Evolutionary conservation across 352 stramenopile species (phyloP).

Genomic region (Phytophthora citricola): DNA sequence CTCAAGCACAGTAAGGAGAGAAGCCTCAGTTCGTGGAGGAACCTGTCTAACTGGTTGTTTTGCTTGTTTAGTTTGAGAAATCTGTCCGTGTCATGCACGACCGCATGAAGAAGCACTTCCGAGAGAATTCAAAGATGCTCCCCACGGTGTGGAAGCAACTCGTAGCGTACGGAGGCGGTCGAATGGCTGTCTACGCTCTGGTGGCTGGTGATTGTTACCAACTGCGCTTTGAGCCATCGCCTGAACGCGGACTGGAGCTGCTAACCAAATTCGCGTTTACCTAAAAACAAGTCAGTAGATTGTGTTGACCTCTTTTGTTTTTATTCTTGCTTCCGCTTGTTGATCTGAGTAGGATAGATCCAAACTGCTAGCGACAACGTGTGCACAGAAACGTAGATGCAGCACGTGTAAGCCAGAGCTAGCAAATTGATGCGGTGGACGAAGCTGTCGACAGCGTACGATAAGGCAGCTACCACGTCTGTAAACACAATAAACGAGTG

Average conservation of each 20-base stretch:
- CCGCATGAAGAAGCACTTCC: constrained; percentile 81
- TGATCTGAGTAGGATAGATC: constrained; percentile 29
- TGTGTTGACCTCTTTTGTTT: not conserved
- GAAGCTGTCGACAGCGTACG: constrained; percentile 61
- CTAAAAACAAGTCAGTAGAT: constrained; percentile 10
- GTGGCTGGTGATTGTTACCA: constrained; percentile 71
- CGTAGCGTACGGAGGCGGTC: constrained; percentile 44
- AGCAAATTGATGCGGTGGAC: constrained; percentile 58
- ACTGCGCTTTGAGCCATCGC: constrained; percentile 56
- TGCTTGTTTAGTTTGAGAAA: constrained; percentile 62
- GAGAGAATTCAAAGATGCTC: constrained; percentile 54
- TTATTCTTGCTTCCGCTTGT: constrained; percentile 43
- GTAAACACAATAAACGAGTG: constrained; percentile 1
- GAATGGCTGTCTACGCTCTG: constrained; percentile 54
- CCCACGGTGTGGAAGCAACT: constrained; percentile 65
- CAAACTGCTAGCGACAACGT: constrained; percentile 66
- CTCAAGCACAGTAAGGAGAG: constrained; percentile 38
- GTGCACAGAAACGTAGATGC: constrained; percentile 75
- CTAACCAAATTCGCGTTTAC: constrained; percentile 53
- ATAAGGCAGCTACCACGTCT: constrained; percentile 34
- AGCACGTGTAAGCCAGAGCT: constrained; percentile 70
- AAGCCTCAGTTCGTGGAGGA: not conserved
- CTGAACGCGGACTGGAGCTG: constrained; percentile 48
- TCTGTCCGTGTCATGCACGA: constrained; percentile 72
- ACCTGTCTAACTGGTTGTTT: constrained; percentile 8